Conservation (phyloP, 2,329 filamentous ascomycete species). For the Stromatinia cepivora region DNA sequence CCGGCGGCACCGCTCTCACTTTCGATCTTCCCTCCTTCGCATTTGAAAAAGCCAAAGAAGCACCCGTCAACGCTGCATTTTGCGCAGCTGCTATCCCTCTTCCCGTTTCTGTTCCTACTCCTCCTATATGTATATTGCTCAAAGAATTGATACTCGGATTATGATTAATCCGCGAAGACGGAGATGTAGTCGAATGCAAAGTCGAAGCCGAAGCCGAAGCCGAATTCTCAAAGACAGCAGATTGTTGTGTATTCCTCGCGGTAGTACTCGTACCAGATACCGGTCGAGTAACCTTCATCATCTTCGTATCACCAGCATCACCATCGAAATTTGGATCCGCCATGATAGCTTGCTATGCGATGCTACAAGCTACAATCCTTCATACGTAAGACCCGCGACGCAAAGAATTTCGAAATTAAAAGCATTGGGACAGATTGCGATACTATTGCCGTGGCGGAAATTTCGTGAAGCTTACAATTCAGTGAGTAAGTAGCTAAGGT, state of each 20-base stretch:
- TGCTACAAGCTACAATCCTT: neutral
- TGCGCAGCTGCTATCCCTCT: neutral
- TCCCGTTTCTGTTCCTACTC: neutral
- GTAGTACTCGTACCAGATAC: neutral
- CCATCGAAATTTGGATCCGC: neutral
- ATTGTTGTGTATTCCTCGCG: neutral
- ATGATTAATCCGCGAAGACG: neutral
- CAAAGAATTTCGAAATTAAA: slow-evolving; percentile 8
- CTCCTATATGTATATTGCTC: slow-evolving; percentile 5
- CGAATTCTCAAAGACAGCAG: neutral
- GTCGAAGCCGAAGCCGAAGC: neutral
- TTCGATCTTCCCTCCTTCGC: neutral
- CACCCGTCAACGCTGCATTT: slow-evolving; percentile 15
- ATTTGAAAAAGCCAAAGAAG: slow-evolving; percentile 15
- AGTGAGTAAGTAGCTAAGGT: neutral
- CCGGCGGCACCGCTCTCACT: neutral
- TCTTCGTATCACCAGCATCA: neutral
- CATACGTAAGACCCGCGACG: neutral
- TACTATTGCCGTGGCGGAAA: neutral
- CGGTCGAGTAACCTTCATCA: neutral
- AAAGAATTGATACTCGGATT: slow-evolving; percentile 5
- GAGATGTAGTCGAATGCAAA: neutral
- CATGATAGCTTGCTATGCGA: neutral
- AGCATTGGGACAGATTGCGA: slow-evolving; percentile 7
- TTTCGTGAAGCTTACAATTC: slow-evolving; percentile 17